Conservation (phyloP, 805 yeast genomes). For the Teunomyces tritomae region DNA sequence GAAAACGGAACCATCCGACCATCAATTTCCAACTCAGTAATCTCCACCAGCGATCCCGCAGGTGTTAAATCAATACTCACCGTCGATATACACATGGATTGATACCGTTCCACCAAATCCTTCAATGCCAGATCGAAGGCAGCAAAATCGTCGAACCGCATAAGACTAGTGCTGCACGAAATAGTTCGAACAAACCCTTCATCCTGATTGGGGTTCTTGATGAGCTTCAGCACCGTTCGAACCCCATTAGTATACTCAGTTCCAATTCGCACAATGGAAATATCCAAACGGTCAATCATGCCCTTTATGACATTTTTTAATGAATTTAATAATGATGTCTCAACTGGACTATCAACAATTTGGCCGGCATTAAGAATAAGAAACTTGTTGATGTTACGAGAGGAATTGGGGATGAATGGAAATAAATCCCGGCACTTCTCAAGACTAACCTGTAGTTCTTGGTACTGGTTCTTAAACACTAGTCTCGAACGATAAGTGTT, state of each 20-base stretch:
- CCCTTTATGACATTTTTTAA: conserved; percentile 5
- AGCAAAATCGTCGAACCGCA: conserved; percentile 16
- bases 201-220: conserved; percentile 10
- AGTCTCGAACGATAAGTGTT: conserved; percentile 11
- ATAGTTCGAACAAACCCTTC: background rate
- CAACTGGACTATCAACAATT: background rate
- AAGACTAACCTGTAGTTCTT: conserved; percentile 23
- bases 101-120: conserved; percentile 12
- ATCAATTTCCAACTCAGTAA: conserved; percentile 21
- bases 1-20: conserved; percentile 17
- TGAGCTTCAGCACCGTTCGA: conserved; percentile 10
- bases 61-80: conserved; percentile 17
- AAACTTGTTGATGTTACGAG: conserved; percentile 10
- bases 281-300: conserved; percentile 18
- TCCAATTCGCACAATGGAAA: conserved; percentile 25
- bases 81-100: conserved; percentile 21
- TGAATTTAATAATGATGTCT: background rate
- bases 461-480: conserved; percentile 14
- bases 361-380: conserved; percentile 8
- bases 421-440: conserved; percentile 27
- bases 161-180: conserved; percentile 16
- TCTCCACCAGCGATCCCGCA: conserved; percentile 13
- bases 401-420: conserved; percentile 20
- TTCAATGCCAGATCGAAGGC: conserved; percentile 15
- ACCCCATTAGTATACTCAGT: conserved; percentile 14